Conservation (phyloP, 1,284 basidiomycete species). For the Cutaneotrichosporon sp. region DNA sequence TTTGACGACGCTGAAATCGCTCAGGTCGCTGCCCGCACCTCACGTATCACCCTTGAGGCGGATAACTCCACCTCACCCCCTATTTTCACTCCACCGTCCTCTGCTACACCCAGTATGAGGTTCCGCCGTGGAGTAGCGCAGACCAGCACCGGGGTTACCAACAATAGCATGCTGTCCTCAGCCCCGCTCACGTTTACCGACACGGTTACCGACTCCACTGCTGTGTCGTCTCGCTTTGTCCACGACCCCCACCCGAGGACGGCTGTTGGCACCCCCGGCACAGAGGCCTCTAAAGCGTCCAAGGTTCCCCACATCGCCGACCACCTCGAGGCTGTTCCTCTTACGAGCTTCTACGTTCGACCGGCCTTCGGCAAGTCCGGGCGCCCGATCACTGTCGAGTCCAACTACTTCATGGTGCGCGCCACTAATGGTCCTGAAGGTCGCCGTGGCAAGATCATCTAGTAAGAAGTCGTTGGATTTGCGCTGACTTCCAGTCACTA, state of each 20-base stretch:
- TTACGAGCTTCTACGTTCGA: constrained; percentile 33
- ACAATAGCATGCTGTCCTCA: too few species aligned
- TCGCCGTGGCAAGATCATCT: constrained; percentile 33
- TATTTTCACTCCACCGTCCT: too few species aligned
- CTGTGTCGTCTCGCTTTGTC: too few species aligned
- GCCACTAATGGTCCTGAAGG: constrained; percentile 20
- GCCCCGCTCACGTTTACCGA: too few species aligned
- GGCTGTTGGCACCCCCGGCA: neutral
- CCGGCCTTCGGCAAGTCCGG: constrained; percentile 31
- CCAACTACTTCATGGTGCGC: constrained; percentile 35
- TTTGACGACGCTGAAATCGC: neutral
- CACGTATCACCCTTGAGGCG: neutral
- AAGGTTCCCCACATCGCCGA: constrained; percentile 12
- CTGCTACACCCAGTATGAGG: too few species aligned
- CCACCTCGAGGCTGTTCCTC: constrained; percentile 18
- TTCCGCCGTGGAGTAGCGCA: too few species aligned
- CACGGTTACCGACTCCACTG: too few species aligned
- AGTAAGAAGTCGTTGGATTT: constrained; percentile 18
- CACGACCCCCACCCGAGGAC: neutral
- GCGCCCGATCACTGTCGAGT: constrained; percentile 20
- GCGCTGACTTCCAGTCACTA: constrained; percentile 33
- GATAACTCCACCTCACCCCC: too few species aligned
- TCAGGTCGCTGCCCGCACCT: neutral
- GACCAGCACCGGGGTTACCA: too few species aligned
- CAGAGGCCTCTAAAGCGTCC: neutral